Base-by-base conservation (phyloP, 345 rosid genomes). In the Turritis glabra region DNA sequence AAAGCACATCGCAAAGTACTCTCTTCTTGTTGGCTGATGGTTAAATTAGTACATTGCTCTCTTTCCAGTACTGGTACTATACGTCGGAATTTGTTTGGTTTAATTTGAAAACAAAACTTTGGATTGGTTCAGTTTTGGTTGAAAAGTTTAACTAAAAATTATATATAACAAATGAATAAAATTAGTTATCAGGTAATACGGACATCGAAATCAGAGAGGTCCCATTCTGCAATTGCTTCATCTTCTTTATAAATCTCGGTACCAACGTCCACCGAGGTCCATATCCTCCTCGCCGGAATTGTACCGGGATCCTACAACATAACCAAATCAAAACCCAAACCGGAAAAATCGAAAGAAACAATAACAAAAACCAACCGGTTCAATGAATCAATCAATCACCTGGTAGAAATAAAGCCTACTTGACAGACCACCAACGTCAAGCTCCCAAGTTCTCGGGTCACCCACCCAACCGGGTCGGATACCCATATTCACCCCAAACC, bases 391-490 rank as follows among this genome's bases (percentile, higher is more conserved):
- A 11, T 51, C 7, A 76, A n/a, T 41, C 12, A 76, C 94, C 91
- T 89, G 95, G 78, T 89, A 85, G 82, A 89, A 89, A 86, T 87
- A 87, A 58, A 89, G 89, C 27, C 80, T 83, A 61, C 81, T 84
- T 9, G 95, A 81, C 55, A 89, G 67, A 18, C 83, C 89, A 58
- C 89, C 96, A 22, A 85, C 89, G 41, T 90, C 82, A 22, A 88
- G 96, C 55, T 86, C 87, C 93, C 96, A 90, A 1, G 91, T 82
- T 76, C 83, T 86, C 14, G 81, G 80, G 65, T 88, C 84, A 33
- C 91, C 91, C 15, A 80, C 74, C 91, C 93, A 73, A 37, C 61
- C 78, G 74, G 15, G 86, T 86, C 5, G 96, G 93, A 67, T 85
- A 90, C 5, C 93, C 93, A 59, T 88, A 88, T 38, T 74, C 85